These are phyloP conservation scores for Cichorium intybus DNA, from an alignment of 140 eudicot genomes.

Conservation along the genomic window DNA sequence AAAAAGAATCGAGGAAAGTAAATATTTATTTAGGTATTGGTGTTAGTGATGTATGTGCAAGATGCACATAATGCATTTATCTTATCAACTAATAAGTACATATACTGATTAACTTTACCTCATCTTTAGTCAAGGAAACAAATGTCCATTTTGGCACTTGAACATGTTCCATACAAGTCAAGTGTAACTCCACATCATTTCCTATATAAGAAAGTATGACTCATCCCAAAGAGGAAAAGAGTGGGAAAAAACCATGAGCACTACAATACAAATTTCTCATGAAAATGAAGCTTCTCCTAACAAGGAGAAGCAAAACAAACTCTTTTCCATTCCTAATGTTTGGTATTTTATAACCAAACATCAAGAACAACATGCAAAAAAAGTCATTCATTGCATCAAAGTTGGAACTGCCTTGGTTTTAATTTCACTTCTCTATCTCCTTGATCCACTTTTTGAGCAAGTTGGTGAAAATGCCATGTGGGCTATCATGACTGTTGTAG, in stretches of 20 bases:
- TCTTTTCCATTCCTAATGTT: slow-evolving; percentile 24
- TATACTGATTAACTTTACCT: slow-evolving; percentile 7
- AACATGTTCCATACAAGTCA: slow-evolving; percentile 17
- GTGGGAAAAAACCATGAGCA: slow-evolving; percentile 38
- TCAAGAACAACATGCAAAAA: slow-evolving; percentile 21
- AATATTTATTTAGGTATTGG: not conserved
- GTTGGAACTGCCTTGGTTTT: slow-evolving; percentile 75
- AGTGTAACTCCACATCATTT: slow-evolving; percentile 24
- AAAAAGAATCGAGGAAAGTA: not conserved
- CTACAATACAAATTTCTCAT: slow-evolving; percentile 33
- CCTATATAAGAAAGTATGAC: slow-evolving; percentile 30
- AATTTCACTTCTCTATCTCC: slow-evolving; percentile 70
- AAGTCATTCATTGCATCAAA: slow-evolving; percentile 61
- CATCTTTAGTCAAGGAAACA: slow-evolving; percentile 18
- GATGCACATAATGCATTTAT: slow-evolving; percentile 13
- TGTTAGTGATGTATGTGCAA: slow-evolving; percentile 14
- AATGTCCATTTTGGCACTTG: slow-evolving; percentile 36
- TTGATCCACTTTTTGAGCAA: slow-evolving; percentile 68
- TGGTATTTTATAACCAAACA: slow-evolving; percentile 30
- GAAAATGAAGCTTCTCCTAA: slow-evolving; percentile 32
- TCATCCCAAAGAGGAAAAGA: slow-evolving; percentile 28
- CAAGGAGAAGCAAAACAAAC: slow-evolving; percentile 40
- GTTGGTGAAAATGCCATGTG: slow-evolving; percentile 88
- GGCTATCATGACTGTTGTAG: slow-evolving; percentile 98
- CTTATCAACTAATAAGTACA: slow-evolving; percentile 10